Percentiles rank a stretch among this genome's conserved stretches.
Evolutionary conservation across 164 flowering plant species (phyloP).

Genomic region (Chimonanthus praecox): DNA sequence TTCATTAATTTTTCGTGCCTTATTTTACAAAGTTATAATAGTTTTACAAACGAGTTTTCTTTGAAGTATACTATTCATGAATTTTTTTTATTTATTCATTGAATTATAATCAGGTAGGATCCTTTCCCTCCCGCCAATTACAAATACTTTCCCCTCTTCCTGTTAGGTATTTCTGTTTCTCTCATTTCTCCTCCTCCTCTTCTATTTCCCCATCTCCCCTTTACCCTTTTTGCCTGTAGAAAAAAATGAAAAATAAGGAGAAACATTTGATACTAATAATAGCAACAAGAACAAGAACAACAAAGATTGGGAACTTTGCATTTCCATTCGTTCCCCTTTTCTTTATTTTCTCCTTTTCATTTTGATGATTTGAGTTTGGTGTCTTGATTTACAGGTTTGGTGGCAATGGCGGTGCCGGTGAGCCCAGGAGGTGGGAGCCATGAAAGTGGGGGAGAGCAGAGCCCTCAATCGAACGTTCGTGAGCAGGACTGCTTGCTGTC

Average conservation of each 20-base stretch:
- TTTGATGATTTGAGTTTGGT: constrained; percentile 3
- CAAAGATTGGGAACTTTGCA: neutral
- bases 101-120: too few species aligned
- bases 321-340: neutral
- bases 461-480: constrained; percentile 29
- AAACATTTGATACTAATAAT: neutral
- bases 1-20: too few species aligned
- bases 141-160: too few species aligned
- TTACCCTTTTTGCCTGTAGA: too few species aligned
- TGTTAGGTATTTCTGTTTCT: too few species aligned
- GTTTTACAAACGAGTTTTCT: too few species aligned
- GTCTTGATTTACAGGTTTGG: constrained; percentile 14
- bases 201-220: too few species aligned
- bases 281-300: neutral
- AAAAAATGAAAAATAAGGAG: too few species aligned
- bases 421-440: constrained; percentile 41
- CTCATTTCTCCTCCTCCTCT: neutral
- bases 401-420: constrained; percentile 27
- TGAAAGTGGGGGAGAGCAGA: constrained; percentile 32
- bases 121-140: neutral
- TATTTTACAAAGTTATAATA: too few species aligned
- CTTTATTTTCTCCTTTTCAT: too few species aligned
- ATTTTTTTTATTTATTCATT: too few species aligned
- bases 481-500: constrained; percentile 41
- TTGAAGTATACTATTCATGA: too few species aligned